These are phyloP conservation scores for Penicillium nucicola DNA, from an alignment of 495 filamentous ascomycete species.

Conservation along the genomic window DNA sequence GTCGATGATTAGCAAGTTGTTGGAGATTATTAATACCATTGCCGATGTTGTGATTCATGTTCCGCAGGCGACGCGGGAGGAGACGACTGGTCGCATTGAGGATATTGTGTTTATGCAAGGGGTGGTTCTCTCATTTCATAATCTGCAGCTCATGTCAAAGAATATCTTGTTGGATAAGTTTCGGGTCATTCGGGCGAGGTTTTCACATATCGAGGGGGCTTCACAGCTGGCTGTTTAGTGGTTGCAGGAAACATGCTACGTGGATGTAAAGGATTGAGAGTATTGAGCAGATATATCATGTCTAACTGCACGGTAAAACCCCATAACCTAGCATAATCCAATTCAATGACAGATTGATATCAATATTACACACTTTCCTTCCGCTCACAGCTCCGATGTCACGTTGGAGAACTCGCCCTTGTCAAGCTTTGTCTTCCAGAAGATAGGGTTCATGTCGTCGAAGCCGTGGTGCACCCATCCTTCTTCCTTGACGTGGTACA, in stretches of 20 bases:
- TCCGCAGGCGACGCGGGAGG: slow-evolving; percentile 19
- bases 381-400: slow-evolving; percentile 63
- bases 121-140: slow-evolving; percentile 25
- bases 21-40: slow-evolving; percentile 55
- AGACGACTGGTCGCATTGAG: slow-evolving; percentile 25
- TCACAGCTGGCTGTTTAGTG: slow-evolving; percentile 4
- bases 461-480: slow-evolving; percentile 99
- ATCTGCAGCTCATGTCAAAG: slow-evolving; percentile 20
- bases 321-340: slow-evolving; percentile 13
- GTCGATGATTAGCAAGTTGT: slow-evolving; percentile 54
- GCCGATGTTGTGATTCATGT: slow-evolving; percentile 47
- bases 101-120: slow-evolving; percentile 30
- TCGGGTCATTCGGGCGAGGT: slow-evolving; percentile 22
- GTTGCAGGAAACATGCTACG: background rate
- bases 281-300: too few species aligned
- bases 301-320: background rate
- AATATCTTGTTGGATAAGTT: slow-evolving; percentile 25
- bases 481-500: slow-evolving; percentile 97
- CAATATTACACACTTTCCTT: slow-evolving; percentile 20
- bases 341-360: slow-evolving; percentile 6
- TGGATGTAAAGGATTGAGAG: too few species aligned
- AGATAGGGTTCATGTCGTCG: slow-evolving; percentile 90
- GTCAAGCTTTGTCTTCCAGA: slow-evolving; percentile 98
- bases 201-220: slow-evolving; percentile 12
- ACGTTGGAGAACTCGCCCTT: slow-evolving; percentile 99